A percentile compares a stretch with the other conserved stretches of the same genome.
Conservation (phyloP, 495 filamentous ascomycete genomes). For the Penicillium ucsense region DNA sequence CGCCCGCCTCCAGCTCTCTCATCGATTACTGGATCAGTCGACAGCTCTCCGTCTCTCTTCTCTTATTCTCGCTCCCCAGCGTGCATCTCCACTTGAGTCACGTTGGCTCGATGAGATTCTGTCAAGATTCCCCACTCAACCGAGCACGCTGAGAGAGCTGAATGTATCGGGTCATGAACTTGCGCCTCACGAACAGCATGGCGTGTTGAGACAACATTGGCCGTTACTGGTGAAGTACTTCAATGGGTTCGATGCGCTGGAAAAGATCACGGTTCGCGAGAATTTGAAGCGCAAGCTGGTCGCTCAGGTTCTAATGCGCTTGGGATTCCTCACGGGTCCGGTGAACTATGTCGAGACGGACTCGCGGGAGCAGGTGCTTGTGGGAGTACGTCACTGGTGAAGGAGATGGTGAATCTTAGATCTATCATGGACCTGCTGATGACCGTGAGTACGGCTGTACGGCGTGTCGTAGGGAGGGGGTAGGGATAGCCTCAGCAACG, state of each 20-base stretch:
- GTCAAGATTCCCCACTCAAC: slow-evolving; percentile 37
- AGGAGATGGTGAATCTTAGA: background rate
- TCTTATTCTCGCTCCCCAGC: slow-evolving; percentile 44
- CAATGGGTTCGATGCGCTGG: slow-evolving; percentile 76
- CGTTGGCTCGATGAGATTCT: slow-evolving; percentile 67
- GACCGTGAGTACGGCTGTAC: too few relatives aligned
- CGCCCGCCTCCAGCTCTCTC: slow-evolving; percentile 22
- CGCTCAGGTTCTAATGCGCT: slow-evolving; percentile 48
- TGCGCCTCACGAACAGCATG: slow-evolving; percentile 34
- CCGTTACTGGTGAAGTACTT: slow-evolving; percentile 64
- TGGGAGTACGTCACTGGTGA: slow-evolving; percentile 39
- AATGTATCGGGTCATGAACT: slow-evolving; percentile 9
- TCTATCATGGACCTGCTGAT: too few relatives aligned
- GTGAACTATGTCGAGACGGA: slow-evolving; percentile 23
- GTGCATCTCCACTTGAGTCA: slow-evolving; percentile 51
- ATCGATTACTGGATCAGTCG: slow-evolving; percentile 31
- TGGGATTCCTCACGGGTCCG: slow-evolving; percentile 27
- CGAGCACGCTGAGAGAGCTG: slow-evolving; percentile 8
- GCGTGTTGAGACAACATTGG: slow-evolving; percentile 44
- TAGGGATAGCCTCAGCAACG: too few relatives aligned
- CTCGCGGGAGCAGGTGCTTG: slow-evolving; percentile 29
- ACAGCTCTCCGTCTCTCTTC: slow-evolving; percentile 30
- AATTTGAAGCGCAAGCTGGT: slow-evolving; percentile 76
- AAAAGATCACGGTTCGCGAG: slow-evolving; percentile 75
- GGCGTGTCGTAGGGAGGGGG: too few relatives aligned